Base-by-base conservation (phyloP, 768 basidiomycete genomes). In the Collybiopsis luxurians region DNA sequence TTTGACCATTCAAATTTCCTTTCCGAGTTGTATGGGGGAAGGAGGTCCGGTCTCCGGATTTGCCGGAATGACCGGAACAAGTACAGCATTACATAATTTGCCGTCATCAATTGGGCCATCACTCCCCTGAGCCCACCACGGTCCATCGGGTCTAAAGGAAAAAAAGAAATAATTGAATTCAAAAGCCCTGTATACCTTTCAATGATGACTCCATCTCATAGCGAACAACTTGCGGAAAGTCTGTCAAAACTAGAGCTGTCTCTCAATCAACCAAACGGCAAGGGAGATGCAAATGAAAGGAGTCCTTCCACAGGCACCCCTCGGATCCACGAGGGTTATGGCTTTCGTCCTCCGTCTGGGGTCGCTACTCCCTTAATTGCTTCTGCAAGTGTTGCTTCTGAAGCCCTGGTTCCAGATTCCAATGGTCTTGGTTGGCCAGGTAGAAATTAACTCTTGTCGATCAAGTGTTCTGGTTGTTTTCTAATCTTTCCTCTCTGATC, bases 401-500 rank as follows among this genome's bases (percentile, higher is more conserved):
- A 61, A 24, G 46, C 39, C 21, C 51, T 63, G 10, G 64, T 82
- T 36, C 78, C 80, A 55, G 82, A 84, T 68, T 74, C 81, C 49
- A 81, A 93, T 65, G 95, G 95, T 53, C 80, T 97, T 9, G 95
- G 94, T 6, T 96, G 95, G 94, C 95, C 95, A 70, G 93, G 93
- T 89, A 36, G 47, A 40, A 55, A 30, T 26, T 2, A 26, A 2
- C 23, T 13, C 15, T 1, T 9, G 24, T 23, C 10, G 7, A 55
- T 48, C 47, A 48, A 7, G 17, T 21, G n/a, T 48, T 21, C 21
- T 17, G 9, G 17, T 9, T 52, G 30, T 49, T 42, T 58, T 47
- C 55, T 64, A 62, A 31, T 19, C 7, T 27, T 17, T 17, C 44
- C 9, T 28, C 31, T 36, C 21, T 21, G 23, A 38, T 55, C 60